A percentile compares a stretch with the other conserved stretches of the same genome.
phyloP scores from a whole-genome alignment of 768 basidiomycete genomes.

The Xerocomellus amylosporus region DNA sequence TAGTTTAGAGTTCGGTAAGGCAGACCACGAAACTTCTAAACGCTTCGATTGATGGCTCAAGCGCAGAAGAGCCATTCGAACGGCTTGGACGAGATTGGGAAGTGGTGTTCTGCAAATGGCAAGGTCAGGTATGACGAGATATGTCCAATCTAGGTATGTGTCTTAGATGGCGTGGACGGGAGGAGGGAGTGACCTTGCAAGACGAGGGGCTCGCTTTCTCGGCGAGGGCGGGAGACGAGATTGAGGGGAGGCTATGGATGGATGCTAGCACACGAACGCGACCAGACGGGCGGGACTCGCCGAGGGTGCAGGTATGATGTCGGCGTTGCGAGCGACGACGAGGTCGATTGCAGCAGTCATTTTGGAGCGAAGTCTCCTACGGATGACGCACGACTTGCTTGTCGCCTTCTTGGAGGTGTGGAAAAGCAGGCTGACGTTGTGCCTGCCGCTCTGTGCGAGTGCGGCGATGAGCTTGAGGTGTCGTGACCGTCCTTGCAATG shows the following conservation, averaged over 20 bases:
- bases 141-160: slow-evolving; percentile 24
- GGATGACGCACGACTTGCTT: slow-evolving; percentile 24
- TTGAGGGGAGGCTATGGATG: slow-evolving; percentile 6
- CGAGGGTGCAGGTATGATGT: neutral
- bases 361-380: slow-evolving; percentile 22
- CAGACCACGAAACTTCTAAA: slow-evolving; percentile 17
- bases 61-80: slow-evolving; percentile 21
- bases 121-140: slow-evolving; percentile 25
- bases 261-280: neutral
- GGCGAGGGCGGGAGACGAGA: neutral
- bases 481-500: neutral
- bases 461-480: neutral
- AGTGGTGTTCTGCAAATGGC: slow-evolving; percentile 26
- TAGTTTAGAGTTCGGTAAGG: neutral
- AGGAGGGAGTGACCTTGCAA: slow-evolving; percentile 18
- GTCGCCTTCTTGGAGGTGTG: slow-evolving; percentile 24
- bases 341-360: slow-evolving; percentile 18
- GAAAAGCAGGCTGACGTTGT: slow-evolving; percentile 18
- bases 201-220: neutral
- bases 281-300: neutral
- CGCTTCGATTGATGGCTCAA: slow-evolving; percentile 7
- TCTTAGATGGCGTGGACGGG: neutral
- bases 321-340: slow-evolving; percentile 11
- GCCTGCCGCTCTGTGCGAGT: slow-evolving; percentile 8
- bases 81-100: slow-evolving; percentile 18